Evolutionary conservation across 108 stramenopile genomes (phyloP), one percentile per base, ranked within the genome.

Genomic region (Cyclotella distinguenda): DNA sequence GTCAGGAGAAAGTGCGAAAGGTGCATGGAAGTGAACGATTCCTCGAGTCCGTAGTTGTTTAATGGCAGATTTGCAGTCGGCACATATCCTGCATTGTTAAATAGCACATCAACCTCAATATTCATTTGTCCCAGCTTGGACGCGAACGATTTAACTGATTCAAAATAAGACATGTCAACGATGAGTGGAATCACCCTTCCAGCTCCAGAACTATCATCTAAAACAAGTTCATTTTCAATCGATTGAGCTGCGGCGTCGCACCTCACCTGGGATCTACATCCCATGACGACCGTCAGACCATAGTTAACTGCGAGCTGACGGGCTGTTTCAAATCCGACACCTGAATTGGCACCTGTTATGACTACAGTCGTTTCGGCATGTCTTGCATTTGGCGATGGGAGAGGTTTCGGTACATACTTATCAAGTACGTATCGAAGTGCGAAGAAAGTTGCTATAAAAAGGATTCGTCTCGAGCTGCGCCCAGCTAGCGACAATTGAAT

Each of bases 281-380:
- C 74, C 63, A 76, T 27, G 26, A 76, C 50, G 19, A 76, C 74
- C 0, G 60, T 36, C 63, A 57, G 21, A 9, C 74, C 69, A 32
- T 76, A 70, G 15, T 43, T 57, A n/a, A 64, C 61, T 16, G 70
- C 74, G 19, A 76, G 74, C 43, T 70, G 69, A 23, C 74, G 18
- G 7, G 74, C 63, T 12, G 63, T 64, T 70, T 93, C 91, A 32
- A 79, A 86, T 18, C 91, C 91, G 57, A 93, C 84, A 1, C 91
- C 91, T 12, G 85, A 66, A 57, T 93, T 93, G 59, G 91, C 91
- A 31, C 91, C 91, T 1, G 91, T 93, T 26, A 93, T 76, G 9
- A 93, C 47, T 16, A 93, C 58, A 7, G 77, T 79, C 26, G 83
- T 79, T 6, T 21, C 42, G 5, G 60, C 1, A 49, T 30, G 5